These are phyloP conservation scores for rapeseed (Brassica napus) DNA, from an alignment of 345 rosid species.

Conservation along the genomic window Da-Ae NC_063450.1:44099001-44099500, in stretches of 20 bases:
- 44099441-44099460: conserved; percentile 27
- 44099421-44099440: conserved; percentile 5
- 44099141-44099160: conserved; percentile 37
- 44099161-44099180: conserved; percentile 41
- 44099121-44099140: conserved; percentile 43
- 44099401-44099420: neutral
- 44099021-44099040: conserved; percentile 43
- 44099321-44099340: neutral
- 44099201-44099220: conserved; percentile 4
- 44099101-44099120: neutral
- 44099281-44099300: neutral
- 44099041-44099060: conserved; percentile 43
- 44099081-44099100: neutral
- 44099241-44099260: neutral
- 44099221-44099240: neutral
- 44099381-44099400: neutral
- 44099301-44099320: neutral
- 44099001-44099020: conserved; percentile 28
- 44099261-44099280: neutral
- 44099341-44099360: neutral
- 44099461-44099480: conserved; percentile 13
- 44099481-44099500: conserved; percentile 5
- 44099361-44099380: neutral
- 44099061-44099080: neutral
- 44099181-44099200: conserved; percentile 5